A percentile compares a stretch with the other conserved stretches of the same genome.
Evolutionary conservation across 148 eudicot genomes (phyloP).

Genomic region (Rhododendron griersonianum): DNA sequence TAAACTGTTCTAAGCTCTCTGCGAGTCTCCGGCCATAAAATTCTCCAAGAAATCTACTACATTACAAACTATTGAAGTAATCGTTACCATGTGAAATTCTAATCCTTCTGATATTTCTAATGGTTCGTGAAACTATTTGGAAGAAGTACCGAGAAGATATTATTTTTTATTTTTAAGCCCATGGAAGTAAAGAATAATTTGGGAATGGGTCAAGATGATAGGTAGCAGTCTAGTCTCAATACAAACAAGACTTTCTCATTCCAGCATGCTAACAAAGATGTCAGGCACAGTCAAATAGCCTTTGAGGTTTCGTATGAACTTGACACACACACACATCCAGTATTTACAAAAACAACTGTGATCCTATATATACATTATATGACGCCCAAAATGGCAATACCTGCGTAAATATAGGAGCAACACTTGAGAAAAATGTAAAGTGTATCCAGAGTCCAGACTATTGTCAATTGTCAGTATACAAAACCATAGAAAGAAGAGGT

Average conservation of each 20-base stretch:
- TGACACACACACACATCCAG: neutral
- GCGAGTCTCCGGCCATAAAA: neutral
- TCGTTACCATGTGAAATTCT: neutral
- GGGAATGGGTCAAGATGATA: neutral
- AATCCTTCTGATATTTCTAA: neutral
- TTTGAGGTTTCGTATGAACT: neutral
- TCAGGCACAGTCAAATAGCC: neutral
- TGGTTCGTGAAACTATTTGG: neutral
- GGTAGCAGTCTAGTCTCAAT: neutral
- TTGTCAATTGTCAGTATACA: too few relatives aligned
- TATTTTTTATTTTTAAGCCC: neutral
- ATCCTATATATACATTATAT: neutral
- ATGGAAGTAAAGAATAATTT: neutral
- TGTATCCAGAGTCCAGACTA: neutral
- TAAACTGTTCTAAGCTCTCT: neutral
- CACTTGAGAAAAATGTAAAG: neutral
- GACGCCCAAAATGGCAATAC: neutral
- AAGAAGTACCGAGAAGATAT: neutral
- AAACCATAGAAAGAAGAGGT: neutral
- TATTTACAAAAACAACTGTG: neutral
- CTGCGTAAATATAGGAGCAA: neutral
- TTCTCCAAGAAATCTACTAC: neutral
- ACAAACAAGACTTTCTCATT: neutral
- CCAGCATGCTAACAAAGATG: constrained; percentile 2
- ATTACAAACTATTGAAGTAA: neutral